Base-by-base conservation (phyloP, 345 rosid genomes). In the Acer saccharum region DNA sequence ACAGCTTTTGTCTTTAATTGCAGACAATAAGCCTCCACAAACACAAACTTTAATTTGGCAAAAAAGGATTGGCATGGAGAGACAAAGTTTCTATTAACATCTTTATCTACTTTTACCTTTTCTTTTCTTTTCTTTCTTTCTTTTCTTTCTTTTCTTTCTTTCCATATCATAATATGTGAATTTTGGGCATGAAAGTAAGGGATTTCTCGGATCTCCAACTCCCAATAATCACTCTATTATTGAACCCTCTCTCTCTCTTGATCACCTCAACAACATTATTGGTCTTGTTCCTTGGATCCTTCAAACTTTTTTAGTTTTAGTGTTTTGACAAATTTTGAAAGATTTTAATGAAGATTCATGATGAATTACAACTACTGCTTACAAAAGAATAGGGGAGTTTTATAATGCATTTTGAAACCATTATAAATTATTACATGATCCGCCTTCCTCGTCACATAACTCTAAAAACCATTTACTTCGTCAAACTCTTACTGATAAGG, bases 151-250 rank as follows among this genome's bases (percentile, higher is more conserved):
- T 32, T 32, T 32, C 27, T 25, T 29, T 29, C 32, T 29, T 29
- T 29, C 32, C 5, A 35, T 35, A 35, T 35, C 39, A 35, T 35
- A 35, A 35, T 35, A 35, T 60, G 52, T 78, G 69, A 72, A 77
- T 62, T 76, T 60, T 73, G 76, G 81, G 87, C 87, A 87, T 88
- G 81, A 86, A 85, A 90, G 92, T 86, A 90, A 90, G 90, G 86
- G 86, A 88, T 77, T 85, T 83, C 88, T 87, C 79, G 84, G 90
- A 90, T 90, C 91, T 80, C 82, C 73, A 76, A 73, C 87, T 75
- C 74, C 77, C 83, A 85, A 86, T 85, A 83, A 87, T 86, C 76
- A 81, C 76, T 78, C 66, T 75, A 87, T 90, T 76, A 87, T 88
- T 87, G 80, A 73, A 78, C 27, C 65, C 63, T 48, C 76, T 68